Conservation (phyloP, 1,139 yeast species). For the Suhomyces ambrosiae region DNA sequence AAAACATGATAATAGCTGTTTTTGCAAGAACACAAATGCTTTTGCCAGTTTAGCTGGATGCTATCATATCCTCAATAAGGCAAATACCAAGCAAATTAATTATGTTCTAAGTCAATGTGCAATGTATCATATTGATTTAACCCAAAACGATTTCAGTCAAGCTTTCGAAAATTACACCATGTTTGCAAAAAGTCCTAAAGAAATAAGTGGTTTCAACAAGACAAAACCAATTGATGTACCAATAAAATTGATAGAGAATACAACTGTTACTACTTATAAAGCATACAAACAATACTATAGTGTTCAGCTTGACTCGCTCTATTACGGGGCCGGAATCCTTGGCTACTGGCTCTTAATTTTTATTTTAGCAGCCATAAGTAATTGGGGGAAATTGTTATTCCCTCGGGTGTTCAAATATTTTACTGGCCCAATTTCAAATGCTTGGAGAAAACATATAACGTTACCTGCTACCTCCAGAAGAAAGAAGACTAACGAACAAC, state of each 20-base stretch:
- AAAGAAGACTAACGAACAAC: conserved; percentile 26
- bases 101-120: conserved; percentile 3
- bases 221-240: conserved; percentile 26
- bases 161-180: conserved; percentile 22
- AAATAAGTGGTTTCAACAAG: conserved; percentile 26
- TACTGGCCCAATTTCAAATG: conserved; percentile 27
- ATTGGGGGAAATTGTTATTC: conserved; percentile 38
- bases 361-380: conserved; percentile 39
- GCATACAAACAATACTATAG: conserved; percentile 21
- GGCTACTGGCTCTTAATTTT: conserved; percentile 54
- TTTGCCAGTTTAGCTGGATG: conserved; percentile 9
- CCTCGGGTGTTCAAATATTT: conserved; percentile 27
- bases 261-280: conserved; percentile 17
- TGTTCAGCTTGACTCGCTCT: conserved; percentile 30
- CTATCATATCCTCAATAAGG: neutral
- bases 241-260: conserved; percentile 22
- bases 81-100: neutral
- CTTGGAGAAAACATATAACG: conserved; percentile 32
- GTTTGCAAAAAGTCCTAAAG: conserved; percentile 21
- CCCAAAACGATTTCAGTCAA: conserved; percentile 17
- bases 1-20: conserved; percentile 1
- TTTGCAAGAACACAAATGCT: conserved; percentile 4
- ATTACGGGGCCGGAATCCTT: conserved; percentile 49
- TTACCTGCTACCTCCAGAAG: conserved; percentile 34
- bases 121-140: conserved; percentile 16